Percentiles rank a stretch among this genome's conserved stretches.
Evolutionary conservation across 495 filamentous ascomycete species (phyloP).

Genomic region (Penicillium cataractarum): DNA sequence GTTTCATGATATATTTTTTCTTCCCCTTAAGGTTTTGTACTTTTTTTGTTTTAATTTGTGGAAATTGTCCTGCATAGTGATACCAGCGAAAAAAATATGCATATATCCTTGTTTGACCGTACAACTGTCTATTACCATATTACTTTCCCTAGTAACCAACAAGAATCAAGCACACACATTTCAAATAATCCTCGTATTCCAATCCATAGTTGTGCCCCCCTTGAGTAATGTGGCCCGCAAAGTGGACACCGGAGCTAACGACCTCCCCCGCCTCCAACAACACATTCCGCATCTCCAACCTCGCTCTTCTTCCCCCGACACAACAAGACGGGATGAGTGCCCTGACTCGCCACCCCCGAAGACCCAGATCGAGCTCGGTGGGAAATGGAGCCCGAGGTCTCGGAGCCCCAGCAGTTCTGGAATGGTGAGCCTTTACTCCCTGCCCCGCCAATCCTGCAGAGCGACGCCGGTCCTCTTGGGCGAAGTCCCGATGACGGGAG

Average conservation of each 20-base stretch:
- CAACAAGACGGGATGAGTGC: constrained; percentile 48
- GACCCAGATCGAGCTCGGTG: constrained; percentile 44
- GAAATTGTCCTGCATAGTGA: constrained; percentile 28
- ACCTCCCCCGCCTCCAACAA: constrained; percentile 28
- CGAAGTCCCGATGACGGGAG: neutral
- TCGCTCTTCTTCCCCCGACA: constrained; percentile 14
- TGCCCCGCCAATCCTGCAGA: neutral
- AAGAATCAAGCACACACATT: neutral
- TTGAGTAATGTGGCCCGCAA: neutral
- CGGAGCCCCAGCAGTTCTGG: constrained; percentile 93
- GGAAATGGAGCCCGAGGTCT: constrained; percentile 62
- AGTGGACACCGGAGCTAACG: constrained; percentile 16
- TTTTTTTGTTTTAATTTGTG: constrained; percentile 12
- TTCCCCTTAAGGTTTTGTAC: constrained; percentile 11
- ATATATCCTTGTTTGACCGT: constrained; percentile 17
- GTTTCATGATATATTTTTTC: constrained; percentile 17
- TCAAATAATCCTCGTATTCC: neutral
- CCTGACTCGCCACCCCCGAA: constrained; percentile 38
- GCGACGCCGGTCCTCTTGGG: neutral
- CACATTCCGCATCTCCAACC: constrained; percentile 33
- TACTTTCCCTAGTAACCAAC: neutral
- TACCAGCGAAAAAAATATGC: constrained; percentile 33
- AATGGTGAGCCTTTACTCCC: constrained; percentile 60
- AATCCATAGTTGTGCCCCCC: too few species aligned
- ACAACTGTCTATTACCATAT: neutral